Base-by-base conservation (phyloP, 2,329 filamentous ascomycete genomes). In the Ustulina deusta region DNA sequence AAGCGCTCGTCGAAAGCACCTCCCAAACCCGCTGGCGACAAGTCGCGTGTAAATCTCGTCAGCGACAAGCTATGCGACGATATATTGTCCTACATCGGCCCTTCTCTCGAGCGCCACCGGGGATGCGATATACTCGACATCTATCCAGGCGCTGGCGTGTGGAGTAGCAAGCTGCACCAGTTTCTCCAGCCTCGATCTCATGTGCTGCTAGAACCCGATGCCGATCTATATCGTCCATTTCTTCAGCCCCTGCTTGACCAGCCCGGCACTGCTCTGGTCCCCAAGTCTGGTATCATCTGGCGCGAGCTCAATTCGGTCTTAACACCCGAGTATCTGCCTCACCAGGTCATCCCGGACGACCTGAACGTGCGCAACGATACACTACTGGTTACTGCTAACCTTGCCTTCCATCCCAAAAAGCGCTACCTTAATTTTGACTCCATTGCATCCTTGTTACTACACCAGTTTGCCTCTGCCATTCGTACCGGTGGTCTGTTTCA, bases 51-150 rank as follows among this genome's bases (percentile, higher is more conserved):
- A 42, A 86, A 90, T 70, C 78, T 90, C 27, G 81, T 86, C 17
- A 83, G 81, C 73, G 79, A 85, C 15, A 72, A 78, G 40, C 80
- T 90, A 17, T 88, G 86, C 71, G 91, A 93, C 75, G 90, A 95
- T 73, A 82, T 92, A 15, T 74, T 97, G 52, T 77, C 87, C 6
- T 92, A 92, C 68, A 81, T 97, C n/a, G 88, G 86, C 2, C 85
- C 87, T 0, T 89, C 89, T 2, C 85, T 98, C 20, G 81, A 88
- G 38, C 86, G 88, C 51, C 90, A 96, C 78, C 82, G 84, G 57
- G 92, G 93, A 61, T 94, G 94, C 80, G 94, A 97, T 74, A 86
- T 98, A 51, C 83, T 99, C 74, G 95, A 98, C 76, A 83, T 97
- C 63, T 93, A 94, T 78, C 95, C 95, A 0, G 94, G 94, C 15